Conservation (phyloP, 2,329 filamentous ascomycete species). For the Pseudogymnoascus sp. region DNA sequence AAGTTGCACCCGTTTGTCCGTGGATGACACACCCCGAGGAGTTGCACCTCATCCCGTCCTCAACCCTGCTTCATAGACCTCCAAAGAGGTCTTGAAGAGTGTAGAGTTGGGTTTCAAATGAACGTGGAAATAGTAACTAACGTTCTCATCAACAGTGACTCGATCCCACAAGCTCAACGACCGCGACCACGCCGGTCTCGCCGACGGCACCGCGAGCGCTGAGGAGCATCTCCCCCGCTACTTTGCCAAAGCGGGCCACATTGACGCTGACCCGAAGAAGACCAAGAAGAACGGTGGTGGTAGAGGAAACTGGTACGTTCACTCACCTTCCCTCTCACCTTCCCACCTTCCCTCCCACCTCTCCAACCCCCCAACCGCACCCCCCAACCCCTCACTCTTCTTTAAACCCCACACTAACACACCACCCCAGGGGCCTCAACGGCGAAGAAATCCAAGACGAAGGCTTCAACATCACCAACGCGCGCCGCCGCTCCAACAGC, state of each 20-base stretch:
- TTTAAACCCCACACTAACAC: constrained; percentile 11
- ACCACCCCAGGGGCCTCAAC: constrained; percentile 59
- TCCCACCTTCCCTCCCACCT: not conserved
- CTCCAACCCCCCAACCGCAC: not conserved
- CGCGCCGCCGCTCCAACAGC: constrained; percentile 88
- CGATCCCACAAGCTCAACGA: constrained; percentile 95
- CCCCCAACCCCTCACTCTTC: not conserved
- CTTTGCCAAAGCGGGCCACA: constrained; percentile 81
- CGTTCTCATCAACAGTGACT: constrained; percentile 64
- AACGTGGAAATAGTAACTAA: not conserved
- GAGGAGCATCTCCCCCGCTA: constrained; percentile 78
- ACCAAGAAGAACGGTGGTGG: constrained; percentile 94
- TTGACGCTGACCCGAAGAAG: constrained; percentile 79
- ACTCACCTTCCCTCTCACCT: not conserved
- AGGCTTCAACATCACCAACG: constrained; percentile 73
- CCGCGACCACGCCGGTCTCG: constrained; percentile 75
- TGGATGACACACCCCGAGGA: not conserved
- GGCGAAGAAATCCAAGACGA: constrained; percentile 81
- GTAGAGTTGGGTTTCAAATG: not conserved
- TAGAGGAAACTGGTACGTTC: constrained; percentile 82
- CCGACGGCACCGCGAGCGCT: constrained; percentile 61
- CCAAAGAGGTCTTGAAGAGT: not conserved
- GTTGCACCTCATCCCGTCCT: not conserved
- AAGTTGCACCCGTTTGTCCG: not conserved
- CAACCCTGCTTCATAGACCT: not conserved